Evolutionary conservation across 2,329 filamentous ascomycete genomes (phyloP).

Genomic region (Pseudogymnoascus sp.): DNA sequence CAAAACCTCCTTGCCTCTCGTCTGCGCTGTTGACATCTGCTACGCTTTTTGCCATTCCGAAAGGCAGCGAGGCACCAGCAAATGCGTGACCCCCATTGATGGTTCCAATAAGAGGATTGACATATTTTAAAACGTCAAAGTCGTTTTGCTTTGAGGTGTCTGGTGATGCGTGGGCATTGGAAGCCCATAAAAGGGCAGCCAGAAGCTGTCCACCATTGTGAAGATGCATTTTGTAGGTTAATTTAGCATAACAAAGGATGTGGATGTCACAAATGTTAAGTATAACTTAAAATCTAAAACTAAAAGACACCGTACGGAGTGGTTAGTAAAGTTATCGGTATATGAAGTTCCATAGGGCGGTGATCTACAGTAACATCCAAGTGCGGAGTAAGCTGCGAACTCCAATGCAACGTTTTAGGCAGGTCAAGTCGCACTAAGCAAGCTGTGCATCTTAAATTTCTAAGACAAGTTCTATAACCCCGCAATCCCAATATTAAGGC

Average conservation of each 20-base stretch:
- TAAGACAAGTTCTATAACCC: neutral
- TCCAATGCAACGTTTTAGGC: neutral
- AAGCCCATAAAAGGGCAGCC: neutral
- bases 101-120: slow-evolving; percentile 47
- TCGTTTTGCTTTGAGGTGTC: neutral
- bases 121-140: slow-evolving; percentile 32
- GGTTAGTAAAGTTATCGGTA: neutral
- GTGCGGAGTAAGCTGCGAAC: neutral
- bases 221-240: neutral
- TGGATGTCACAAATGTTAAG: neutral
- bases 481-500: neutral
- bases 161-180: neutral
- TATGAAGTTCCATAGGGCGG: neutral
- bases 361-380: neutral
- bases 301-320: neutral
- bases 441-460: neutral
- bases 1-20: slow-evolving; percentile 49
- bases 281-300: neutral
- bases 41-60: slow-evolving; percentile 41
- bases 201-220: neutral
- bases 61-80: slow-evolving; percentile 45
- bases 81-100: slow-evolving; percentile 49
- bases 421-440: neutral
- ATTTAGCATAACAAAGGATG: neutral
- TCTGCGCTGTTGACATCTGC: slow-evolving; percentile 41